phyloP scores from a whole-genome alignment of 768 basidiomycete species.

The Mycena indigotica region DNA sequence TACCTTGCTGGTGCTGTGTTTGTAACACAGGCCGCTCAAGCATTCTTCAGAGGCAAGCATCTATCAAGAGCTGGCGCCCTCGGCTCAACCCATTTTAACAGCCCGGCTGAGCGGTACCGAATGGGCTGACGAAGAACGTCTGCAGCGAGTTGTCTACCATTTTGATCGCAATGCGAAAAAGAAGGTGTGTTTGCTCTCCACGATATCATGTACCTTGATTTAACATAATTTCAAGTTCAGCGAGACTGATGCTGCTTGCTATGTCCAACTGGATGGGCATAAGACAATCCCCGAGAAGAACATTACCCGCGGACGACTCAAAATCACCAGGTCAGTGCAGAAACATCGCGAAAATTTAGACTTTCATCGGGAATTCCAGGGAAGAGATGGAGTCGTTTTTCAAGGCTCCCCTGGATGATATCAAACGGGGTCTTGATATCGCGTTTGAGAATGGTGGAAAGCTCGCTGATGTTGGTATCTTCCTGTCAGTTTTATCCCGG shows the following conservation, averaged over 20 bases:
- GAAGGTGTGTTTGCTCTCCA: constrained; percentile 12
- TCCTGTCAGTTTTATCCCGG: not conserved
- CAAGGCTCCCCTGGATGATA: constrained; percentile 14
- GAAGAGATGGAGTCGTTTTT: constrained; percentile 24
- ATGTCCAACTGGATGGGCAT: constrained; percentile 22
- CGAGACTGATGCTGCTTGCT: constrained; percentile 12
- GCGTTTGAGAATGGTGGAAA: constrained; percentile 24
- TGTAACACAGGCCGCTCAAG: constrained; percentile 21
- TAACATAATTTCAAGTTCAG: constrained; percentile 12
- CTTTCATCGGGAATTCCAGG: not conserved
- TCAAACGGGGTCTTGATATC: constrained; percentile 21
- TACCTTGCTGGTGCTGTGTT: constrained; percentile 27
- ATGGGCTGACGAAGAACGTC: constrained; percentile 21
- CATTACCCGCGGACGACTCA: constrained; percentile 23
- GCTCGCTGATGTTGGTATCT: constrained; percentile 21
- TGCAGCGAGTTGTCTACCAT: constrained; percentile 21
- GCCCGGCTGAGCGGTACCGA: constrained; percentile 20
- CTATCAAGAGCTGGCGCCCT: not conserved
- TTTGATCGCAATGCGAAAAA: constrained; percentile 28
- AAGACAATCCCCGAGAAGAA: constrained; percentile 16
- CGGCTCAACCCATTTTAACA: not conserved
- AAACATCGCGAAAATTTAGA: too few species aligned
- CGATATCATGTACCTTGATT: not conserved
- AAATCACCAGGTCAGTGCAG: constrained; percentile 15
- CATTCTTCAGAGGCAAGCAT: constrained; percentile 18